A percentile compares a stretch with the other conserved stretches of the same genome.
Evolutionary conservation across 2,329 filamentous ascomycete genomes (phyloP).

Genomic region (Daldinia sp.): DNA sequence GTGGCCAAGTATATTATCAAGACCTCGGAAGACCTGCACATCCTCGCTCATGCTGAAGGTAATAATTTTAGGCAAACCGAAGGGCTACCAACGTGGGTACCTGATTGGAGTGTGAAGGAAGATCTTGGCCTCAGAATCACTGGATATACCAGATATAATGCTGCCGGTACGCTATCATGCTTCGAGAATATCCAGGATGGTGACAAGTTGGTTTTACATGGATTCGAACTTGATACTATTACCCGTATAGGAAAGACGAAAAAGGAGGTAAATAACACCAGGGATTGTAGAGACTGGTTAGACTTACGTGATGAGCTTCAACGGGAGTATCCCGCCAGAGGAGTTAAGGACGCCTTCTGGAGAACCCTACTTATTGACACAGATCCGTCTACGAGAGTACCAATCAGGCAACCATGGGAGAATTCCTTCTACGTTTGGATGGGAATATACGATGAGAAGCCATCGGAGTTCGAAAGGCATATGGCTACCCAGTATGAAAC

Average conservation of each 20-base stretch:
- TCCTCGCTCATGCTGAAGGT: conserved; percentile 37
- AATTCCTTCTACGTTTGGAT: conserved; percentile 35
- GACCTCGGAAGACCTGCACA: conserved; percentile 24
- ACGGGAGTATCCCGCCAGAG: conserved; percentile 23
- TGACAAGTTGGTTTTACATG: conserved; percentile 11
- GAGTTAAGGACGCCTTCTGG: conserved; percentile 36
- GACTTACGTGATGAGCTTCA: conserved; percentile 27
- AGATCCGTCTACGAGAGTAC: conserved; percentile 19
- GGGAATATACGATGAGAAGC: conserved; percentile 8
- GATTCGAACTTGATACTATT: conserved; percentile 31
- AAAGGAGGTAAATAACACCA: conserved; percentile 23
- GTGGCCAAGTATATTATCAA: conserved; percentile 31
- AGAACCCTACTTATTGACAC: conserved; percentile 35
- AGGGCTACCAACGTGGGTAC: conserved; percentile 33
- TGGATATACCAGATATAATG: conserved; percentile 30
- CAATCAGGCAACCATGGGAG: conserved; percentile 30
- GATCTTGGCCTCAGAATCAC: conserved; percentile 36
- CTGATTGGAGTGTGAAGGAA: conserved; percentile 36
- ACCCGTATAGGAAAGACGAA: conserved; percentile 34
- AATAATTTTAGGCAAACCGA: conserved; percentile 14
- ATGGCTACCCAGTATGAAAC: conserved; percentile 31
- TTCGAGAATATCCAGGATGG: conserved; percentile 11
- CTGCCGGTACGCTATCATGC: conserved; percentile 29
- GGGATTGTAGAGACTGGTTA: conserved; percentile 29
- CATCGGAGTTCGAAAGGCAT: conserved; percentile 14